Percentiles rank a stretch among this genome's conserved stretches.
These are phyloP conservation scores for Dittrichia graveolens DNA, from an alignment of 129 eudicot genomes.

Conservation along the genomic window DNA sequence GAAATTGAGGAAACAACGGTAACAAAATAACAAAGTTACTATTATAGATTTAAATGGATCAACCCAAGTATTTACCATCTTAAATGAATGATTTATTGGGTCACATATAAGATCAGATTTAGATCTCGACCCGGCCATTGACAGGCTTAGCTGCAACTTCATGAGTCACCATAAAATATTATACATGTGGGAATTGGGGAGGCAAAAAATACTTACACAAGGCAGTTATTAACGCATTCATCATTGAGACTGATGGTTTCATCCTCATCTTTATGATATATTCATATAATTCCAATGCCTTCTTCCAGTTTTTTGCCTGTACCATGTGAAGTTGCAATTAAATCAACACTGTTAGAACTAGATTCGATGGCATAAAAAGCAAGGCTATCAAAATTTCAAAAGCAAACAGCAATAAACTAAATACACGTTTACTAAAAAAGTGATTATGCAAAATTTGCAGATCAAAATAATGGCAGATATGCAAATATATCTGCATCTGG, in stretches of 20 bases:
- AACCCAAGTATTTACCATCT: too few species aligned
- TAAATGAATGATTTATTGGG: too few species aligned
- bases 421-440: conserved; percentile 6
- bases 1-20: too few species aligned
- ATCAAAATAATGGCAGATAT: background rate
- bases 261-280: conserved; percentile 57
- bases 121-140: background rate
- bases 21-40: too few species aligned
- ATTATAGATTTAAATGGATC: too few species aligned
- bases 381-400: conserved; percentile 1
- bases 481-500: background rate
- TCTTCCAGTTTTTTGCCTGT: conserved; percentile 85
- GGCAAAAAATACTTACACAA: conserved; percentile 71
- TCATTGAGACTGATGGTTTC: conserved; percentile 78
- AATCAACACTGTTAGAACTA: conserved; percentile 21
- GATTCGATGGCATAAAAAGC: conserved; percentile 7
- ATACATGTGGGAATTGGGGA: conserved; percentile 11
- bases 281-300: conserved; percentile 84
- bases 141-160: background rate
- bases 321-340: conserved; percentile 25
- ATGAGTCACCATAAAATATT: background rate
- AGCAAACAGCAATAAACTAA: conserved; percentile 20
- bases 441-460: background rate
- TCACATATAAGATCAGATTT: background rate
- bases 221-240: conserved; percentile 91